Base-by-base conservation (phyloP, 2,329 filamentous ascomycete species). In the Volutella citrinella region DNA sequence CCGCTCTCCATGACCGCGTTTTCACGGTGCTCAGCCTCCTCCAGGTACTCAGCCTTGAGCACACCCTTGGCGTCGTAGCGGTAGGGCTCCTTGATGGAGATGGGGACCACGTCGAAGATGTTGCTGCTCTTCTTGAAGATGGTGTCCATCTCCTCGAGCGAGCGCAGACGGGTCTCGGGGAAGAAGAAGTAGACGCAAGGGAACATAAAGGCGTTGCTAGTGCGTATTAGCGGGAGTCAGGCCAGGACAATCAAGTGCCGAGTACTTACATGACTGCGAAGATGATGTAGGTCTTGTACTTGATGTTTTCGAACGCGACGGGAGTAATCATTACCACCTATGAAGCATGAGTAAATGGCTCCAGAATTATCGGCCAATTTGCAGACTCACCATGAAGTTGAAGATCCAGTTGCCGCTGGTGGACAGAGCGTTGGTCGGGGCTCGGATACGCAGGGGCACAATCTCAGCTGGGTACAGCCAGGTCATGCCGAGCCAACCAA, bases 301-400 rank as follows among this genome's bases (percentile, higher is more conserved):
- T 61, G 4, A 64, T 76, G 19, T 72, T 68, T 32, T 72, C 60
- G 10, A 82, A 65, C 22, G 87, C 87, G 56, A 85, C 86, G 1
- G 84, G 82, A 0, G 84, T 87, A 64, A 87, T 86, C 67, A 88
- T 87, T 1, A 78, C 75, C 43, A 78, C n/a, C n/a, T n/a, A n/a
- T n/a, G n/a, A n/a, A n/a, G n/a, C n/a, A n/a, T n/a, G n/a, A n/a
- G n/a, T n/a, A n/a, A n/a, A n/a, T n/a, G n/a, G n/a, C n/a, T n/a
- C n/a, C n/a, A n/a, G n/a, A n/a, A n/a, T n/a, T n/a, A n/a, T n/a
- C n/a, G n/a, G n/a, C n/a, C n/a, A n/a, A n/a, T n/a, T n/a, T n/a
- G n/a, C n/a, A n/a, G n/a, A n/a, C n/a, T n/a, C n/a, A n/a, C 74
- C 46, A 85, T 66, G 64, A 86, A 87, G 59, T 85, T 84, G 75